Percentiles rank a stretch among this genome's conserved stretches.
phyloP scores from a whole-genome alignment of 305 asterid species.

The Coffea humblotiana region DNA sequence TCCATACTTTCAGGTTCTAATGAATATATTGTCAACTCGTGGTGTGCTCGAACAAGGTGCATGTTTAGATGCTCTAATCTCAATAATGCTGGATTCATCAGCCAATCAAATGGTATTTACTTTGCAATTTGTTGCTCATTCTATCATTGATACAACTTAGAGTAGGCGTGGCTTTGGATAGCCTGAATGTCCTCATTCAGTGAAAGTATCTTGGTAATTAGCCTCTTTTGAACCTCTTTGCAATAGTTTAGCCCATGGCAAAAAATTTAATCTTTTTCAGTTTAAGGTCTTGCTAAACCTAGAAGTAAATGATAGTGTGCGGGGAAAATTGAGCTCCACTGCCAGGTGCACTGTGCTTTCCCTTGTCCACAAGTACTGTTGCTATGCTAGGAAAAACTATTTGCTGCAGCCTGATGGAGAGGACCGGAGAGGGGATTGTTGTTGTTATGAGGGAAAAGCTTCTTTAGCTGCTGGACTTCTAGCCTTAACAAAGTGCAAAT shows the following conservation, averaged over 20 bases:
- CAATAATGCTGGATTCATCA: constrained; percentile 87
- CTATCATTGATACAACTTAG: background rate
- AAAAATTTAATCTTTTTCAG: background rate
- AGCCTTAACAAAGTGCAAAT: background rate
- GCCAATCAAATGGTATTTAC: constrained; percentile 73
- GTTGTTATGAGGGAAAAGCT: background rate
- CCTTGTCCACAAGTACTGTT: background rate
- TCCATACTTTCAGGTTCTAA: constrained; percentile 54
- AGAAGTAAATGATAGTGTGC: background rate
- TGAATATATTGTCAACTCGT: constrained; percentile 75
- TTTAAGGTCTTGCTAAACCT: background rate
- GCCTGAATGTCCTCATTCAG: background rate
- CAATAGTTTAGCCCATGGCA: background rate
- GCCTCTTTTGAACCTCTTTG: background rate
- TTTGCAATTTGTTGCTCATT: background rate
- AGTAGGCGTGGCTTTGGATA: background rate
- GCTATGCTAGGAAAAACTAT: background rate
- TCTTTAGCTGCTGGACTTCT: background rate
- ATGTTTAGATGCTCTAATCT: constrained; percentile 75
- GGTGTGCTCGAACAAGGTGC: constrained; percentile 94
- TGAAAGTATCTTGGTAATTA: background rate
- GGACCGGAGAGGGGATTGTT: background rate
- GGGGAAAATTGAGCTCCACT: background rate
- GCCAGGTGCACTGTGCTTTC: background rate
- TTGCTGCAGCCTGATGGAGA: background rate